phyloP scores from a whole-genome alignment of 169 alveolate genomes.

The Cytauxzoon felis region DNA sequence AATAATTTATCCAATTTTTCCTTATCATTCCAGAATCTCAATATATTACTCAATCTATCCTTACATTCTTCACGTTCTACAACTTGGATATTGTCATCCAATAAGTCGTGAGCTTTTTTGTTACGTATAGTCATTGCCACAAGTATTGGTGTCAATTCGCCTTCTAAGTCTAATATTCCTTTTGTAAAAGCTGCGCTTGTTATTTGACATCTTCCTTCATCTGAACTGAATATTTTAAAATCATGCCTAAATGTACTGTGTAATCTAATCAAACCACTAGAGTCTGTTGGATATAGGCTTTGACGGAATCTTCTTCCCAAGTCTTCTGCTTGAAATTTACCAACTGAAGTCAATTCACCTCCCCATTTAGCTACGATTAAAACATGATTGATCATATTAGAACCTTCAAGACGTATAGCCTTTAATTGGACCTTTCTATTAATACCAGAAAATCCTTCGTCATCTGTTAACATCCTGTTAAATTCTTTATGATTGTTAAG shows the following conservation, averaged over 20 bases:
- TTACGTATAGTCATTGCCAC: constrained; percentile 88
- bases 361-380: constrained; percentile 98
- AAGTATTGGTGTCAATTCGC: constrained; percentile 93
- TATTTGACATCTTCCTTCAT: constrained; percentile 96
- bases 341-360: constrained; percentile 95
- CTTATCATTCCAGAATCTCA: constrained; percentile 50
- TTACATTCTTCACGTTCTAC: constrained; percentile 65
- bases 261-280: constrained; percentile 91
- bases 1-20: constrained; percentile 32
- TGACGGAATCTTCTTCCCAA: constrained; percentile 86
- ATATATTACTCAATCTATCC: constrained; percentile 19
- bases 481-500: constrained; percentile 73
- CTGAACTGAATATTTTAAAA: constrained; percentile 94
- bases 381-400: constrained; percentile 69
- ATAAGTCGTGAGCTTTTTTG: constrained; percentile 67
- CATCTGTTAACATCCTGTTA: constrained; percentile 83
- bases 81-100: constrained; percentile 67
- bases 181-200: constrained; percentile 98
- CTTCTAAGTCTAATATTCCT: constrained; percentile 94
- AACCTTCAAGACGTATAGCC: constrained; percentile 23
- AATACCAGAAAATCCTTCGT: constrained; percentile 92
- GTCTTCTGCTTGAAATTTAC: constrained; percentile 89
- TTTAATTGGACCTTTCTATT: constrained; percentile 91
- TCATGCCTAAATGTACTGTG: constrained; percentile 97
- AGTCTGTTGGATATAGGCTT: constrained; percentile 87